Base-by-base conservation (phyloP, 2,329 filamentous ascomycete species). In the Pestalotiopsis sp. region DNA sequence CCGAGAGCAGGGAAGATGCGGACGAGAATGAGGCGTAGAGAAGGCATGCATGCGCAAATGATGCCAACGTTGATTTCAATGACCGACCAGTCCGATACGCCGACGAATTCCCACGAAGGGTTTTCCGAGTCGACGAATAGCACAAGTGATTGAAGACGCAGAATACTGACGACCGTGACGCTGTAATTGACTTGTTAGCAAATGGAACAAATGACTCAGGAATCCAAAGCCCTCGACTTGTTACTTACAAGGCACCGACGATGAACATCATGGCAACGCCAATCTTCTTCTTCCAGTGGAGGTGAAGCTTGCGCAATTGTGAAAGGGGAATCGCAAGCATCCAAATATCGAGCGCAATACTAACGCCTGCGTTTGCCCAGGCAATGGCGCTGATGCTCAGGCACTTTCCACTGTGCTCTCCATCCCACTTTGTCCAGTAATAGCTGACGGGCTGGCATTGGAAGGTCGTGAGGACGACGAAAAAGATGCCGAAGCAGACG, bases 211-310 rank as follows among this genome's bases (percentile, higher is more conserved):
- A 4, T 74, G 68, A 69, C 22, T 80, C 77, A 26, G 76, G 17
- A 3, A 24, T 84, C 72, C 0, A 82, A 82, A 0, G 84, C 70
- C 0, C 17, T 20, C 20, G 17, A 14, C 6, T 35, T 35, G 7
- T 9, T 9, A 59, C 67, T 68, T 73, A 77, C 58, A 85, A 75
- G 69, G 85, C 82, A 71, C 78, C 78, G 0, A 83, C 10, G 68
- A 85, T 83, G 22, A 84, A 71, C 2, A 73, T 73, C 10, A 85
- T 59, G 83, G 64, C 72, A 2, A 84, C 79, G 61, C 81, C 78
- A 9, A 82, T n/a, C 76, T 84, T 86, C 75, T 84, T 84, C 75
- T 82, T 83, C 75, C 78, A 81, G 66, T 81, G 78, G 59, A 85
- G 70, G 4, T 80, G 77, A 30, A 85, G 75, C 1, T 71, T 60